Conservation (phyloP, 176 grass and related monocot genomes). For the Eremochloa ophiuroides region DNA sequence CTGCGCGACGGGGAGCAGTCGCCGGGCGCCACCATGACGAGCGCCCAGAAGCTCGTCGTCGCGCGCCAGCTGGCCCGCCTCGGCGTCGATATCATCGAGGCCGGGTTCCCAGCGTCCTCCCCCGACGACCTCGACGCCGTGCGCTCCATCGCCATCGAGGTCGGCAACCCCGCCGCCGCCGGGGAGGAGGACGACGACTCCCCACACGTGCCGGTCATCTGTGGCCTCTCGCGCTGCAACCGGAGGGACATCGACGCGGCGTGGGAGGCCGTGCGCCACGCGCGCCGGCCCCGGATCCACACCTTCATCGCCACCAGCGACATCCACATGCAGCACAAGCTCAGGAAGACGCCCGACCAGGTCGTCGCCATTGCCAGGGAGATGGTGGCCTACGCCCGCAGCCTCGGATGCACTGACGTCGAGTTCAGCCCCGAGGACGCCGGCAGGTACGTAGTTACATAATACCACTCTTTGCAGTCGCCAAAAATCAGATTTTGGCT, state of each 20-base stretch:
- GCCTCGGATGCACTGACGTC: slow-evolving; percentile 76
- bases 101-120: slow-evolving; percentile 77
- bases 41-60: slow-evolving; percentile 73
- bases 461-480: neutral
- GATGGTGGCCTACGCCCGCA: slow-evolving; percentile 81
- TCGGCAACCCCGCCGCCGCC: slow-evolving; percentile 48
- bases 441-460: slow-evolving; percentile 65
- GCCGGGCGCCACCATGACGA: slow-evolving; percentile 87
- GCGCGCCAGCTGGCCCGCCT: slow-evolving; percentile 77
- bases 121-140: slow-evolving; percentile 95
- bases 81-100: slow-evolving; percentile 95
- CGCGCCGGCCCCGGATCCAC: slow-evolving; percentile 57
- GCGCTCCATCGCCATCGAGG: slow-evolving; percentile 81
- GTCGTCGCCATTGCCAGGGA: slow-evolving; percentile 58
- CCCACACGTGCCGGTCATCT: slow-evolving; percentile 66
- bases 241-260: slow-evolving; percentile 74
- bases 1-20: slow-evolving; percentile 93
- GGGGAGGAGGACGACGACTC: slow-evolving; percentile 18
- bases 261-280: slow-evolving; percentile 88
- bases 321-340: slow-evolving; percentile 80
- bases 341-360: slow-evolving; percentile 60
- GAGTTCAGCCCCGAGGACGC: slow-evolving; percentile 95
- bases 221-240: slow-evolving; percentile 76
- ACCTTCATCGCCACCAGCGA: slow-evolving; percentile 96
- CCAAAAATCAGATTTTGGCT: neutral